phyloP scores from a whole-genome alignment of 768 basidiomycete genomes.

The Rhodotorula taiwanensis region DNA sequence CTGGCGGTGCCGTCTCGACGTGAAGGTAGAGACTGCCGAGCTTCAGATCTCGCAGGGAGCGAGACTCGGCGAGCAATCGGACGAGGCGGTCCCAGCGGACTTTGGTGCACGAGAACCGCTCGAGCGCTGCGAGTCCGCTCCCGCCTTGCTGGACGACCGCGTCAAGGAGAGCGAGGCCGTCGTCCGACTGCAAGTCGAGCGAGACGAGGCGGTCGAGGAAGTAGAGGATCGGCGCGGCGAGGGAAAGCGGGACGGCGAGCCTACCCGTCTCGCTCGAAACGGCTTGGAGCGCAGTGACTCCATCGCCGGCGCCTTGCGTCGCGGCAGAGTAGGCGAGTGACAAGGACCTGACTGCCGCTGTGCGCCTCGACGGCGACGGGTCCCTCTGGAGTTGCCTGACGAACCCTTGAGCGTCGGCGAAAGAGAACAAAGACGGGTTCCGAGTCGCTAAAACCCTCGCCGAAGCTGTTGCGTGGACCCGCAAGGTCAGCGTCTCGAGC shows the following conservation, averaged over 20 bases:
- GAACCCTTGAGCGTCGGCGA: neutral
- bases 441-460: neutral
- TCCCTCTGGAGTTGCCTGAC: neutral
- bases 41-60: neutral
- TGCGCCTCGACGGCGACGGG: neutral
- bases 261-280: too few species aligned
- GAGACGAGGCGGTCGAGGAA: neutral
- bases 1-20: too few species aligned
- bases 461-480: neutral
- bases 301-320: neutral
- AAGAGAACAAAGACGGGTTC: neutral
- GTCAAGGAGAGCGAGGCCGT: neutral
- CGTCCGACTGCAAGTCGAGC: neutral
- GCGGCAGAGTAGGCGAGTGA: neutral
- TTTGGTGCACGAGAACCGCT: neutral
- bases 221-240: neutral
- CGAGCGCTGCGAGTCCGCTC: neutral
- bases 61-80: neutral
- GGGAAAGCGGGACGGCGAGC: neutral
- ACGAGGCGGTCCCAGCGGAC: slow-evolving; percentile 6
- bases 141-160: neutral
- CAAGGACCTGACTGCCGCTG: neutral
- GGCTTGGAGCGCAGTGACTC: too few species aligned
- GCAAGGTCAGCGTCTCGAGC: neutral
- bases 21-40: too few species aligned